phyloP scores from a whole-genome alignment of 2,329 filamentous ascomycete species.

The Aspergillus awamori region DNA sequence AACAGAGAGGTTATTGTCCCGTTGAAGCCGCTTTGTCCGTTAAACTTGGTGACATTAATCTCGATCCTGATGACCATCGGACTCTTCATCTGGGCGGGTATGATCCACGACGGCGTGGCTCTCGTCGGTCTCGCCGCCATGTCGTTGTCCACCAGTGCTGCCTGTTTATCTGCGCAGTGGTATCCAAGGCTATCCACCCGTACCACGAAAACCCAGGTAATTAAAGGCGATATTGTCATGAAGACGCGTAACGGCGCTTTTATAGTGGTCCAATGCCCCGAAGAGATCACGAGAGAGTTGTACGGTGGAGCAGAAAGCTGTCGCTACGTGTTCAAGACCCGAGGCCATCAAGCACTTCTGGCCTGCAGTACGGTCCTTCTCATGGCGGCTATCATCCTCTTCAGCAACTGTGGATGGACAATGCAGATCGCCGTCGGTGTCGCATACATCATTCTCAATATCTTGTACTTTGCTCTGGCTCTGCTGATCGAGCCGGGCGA shows the following conservation, averaged over 20 bases:
- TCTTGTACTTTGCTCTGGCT: constrained; percentile 60
- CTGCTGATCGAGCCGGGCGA: constrained; percentile 53
- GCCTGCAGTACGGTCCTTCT: constrained; percentile 61
- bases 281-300: constrained; percentile 63
- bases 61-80: constrained; percentile 47
- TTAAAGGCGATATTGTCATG: constrained; percentile 63
- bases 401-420: constrained; percentile 65
- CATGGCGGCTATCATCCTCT: constrained; percentile 64
- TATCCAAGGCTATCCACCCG: constrained; percentile 58
- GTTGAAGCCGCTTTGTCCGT: constrained; percentile 52
- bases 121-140: constrained; percentile 58
- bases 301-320: constrained; percentile 65
- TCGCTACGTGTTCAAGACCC: constrained; percentile 54
- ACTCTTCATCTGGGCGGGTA: constrained; percentile 25
- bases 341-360: constrained; percentile 57
- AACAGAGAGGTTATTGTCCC: constrained; percentile 9
- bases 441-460: constrained; percentile 63
- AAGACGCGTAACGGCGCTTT: constrained; percentile 64
- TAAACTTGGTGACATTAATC: constrained; percentile 58
- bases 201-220: constrained; percentile 52
- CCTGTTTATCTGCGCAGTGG: constrained; percentile 63
- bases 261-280: constrained; percentile 59
- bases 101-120: constrained; percentile 55
- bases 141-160: constrained; percentile 56
- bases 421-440: constrained; percentile 62